These are phyloP conservation scores for Citrus cavaleriei DNA, from an alignment of 345 rosid genomes.

Conservation along the genomic window DNA sequence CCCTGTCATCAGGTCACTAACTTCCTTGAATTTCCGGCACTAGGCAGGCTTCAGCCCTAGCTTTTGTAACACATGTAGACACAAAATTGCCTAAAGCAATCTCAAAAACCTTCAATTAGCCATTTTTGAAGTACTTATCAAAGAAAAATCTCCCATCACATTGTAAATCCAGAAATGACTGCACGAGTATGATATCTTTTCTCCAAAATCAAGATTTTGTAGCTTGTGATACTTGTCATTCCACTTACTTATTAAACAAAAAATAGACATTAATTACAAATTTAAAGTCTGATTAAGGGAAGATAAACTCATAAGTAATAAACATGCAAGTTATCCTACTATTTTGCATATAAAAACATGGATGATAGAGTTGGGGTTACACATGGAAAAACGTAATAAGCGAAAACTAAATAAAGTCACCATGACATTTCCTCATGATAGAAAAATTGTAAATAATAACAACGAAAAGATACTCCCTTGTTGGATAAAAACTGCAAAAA, in stretches of 20 bases:
- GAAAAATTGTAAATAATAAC: not conserved
- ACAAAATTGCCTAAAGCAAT: too few species aligned
- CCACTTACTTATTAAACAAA: too few species aligned
- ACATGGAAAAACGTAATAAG: not conserved
- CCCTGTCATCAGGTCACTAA: too few species aligned
- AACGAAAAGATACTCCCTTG: not conserved
- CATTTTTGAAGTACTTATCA: too few species aligned
- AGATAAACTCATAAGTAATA: too few species aligned
- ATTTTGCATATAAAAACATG: not conserved
- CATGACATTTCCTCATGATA: not conserved
- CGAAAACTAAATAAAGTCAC: not conserved
- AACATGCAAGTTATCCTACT: not conserved
- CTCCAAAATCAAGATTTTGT: not conserved
- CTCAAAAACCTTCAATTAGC: too few species aligned
- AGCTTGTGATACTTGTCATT: not conserved
- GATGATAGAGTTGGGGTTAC: not conserved
- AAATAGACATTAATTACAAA: too few species aligned
- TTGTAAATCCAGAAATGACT: too few species aligned
- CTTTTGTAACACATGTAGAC: too few species aligned
- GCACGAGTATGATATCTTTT: not conserved
- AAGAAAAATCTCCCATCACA: not conserved
- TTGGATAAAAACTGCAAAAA: not conserved
- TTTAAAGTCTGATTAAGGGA: too few species aligned
- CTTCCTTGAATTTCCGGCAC: too few species aligned
- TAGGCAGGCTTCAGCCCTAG: too few species aligned